Percentiles rank a stretch among this genome's conserved stretches.
Evolutionary conservation across 2,329 filamentous ascomycete genomes (phyloP).

Genomic region (Talaromyces sp.): DNA sequence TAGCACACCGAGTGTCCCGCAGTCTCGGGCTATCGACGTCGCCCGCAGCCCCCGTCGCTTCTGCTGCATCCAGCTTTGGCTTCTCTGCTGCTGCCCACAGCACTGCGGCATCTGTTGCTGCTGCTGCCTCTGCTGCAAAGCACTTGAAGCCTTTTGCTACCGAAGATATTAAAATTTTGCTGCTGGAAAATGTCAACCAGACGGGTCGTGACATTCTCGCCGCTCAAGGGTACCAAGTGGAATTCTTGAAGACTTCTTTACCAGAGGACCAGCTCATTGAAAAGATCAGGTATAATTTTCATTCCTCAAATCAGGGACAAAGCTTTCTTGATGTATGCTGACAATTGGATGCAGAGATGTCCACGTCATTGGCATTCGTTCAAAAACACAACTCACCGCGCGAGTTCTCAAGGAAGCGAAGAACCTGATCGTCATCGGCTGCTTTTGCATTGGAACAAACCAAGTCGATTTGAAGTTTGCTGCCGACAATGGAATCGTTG

Average conservation of each 20-base stretch:
- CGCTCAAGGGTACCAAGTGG: slow-evolving; percentile 91
- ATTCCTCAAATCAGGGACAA: neutral
- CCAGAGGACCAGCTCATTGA: slow-evolving; percentile 92
- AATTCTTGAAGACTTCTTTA: slow-evolving; percentile 81
- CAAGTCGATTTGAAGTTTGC: slow-evolving; percentile 46
- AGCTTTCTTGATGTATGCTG: slow-evolving; percentile 14
- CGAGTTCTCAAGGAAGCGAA: slow-evolving; percentile 83
- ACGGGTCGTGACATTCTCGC: slow-evolving; percentile 79
- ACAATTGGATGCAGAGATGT: slow-evolving; percentile 63
- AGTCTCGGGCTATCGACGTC: slow-evolving; percentile 70
- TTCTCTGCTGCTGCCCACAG: slow-evolving; percentile 42
- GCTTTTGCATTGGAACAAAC: slow-evolving; percentile 97
- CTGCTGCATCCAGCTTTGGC: slow-evolving; percentile 64
- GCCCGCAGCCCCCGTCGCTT: slow-evolving; percentile 71
- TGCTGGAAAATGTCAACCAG: slow-evolving; percentile 94
- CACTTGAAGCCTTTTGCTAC: slow-evolving; percentile 93
- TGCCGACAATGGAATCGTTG: slow-evolving; percentile 68
- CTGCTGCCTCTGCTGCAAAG: slow-evolving; percentile 53
- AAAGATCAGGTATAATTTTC: slow-evolving; percentile 73
- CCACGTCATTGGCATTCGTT: slow-evolving; percentile 96
- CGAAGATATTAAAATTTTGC: slow-evolving; percentile 90
- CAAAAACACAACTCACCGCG: slow-evolving; percentile 90
- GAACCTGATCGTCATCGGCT: slow-evolving; percentile 92
- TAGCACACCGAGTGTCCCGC: slow-evolving; percentile 50
- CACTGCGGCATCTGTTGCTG: slow-evolving; percentile 34